Percentiles rank a stretch among this genome's conserved stretches.
phyloP scores from a whole-genome alignment of 2,329 filamentous ascomycete species.

The Colletotrichum falcatum region DNA sequence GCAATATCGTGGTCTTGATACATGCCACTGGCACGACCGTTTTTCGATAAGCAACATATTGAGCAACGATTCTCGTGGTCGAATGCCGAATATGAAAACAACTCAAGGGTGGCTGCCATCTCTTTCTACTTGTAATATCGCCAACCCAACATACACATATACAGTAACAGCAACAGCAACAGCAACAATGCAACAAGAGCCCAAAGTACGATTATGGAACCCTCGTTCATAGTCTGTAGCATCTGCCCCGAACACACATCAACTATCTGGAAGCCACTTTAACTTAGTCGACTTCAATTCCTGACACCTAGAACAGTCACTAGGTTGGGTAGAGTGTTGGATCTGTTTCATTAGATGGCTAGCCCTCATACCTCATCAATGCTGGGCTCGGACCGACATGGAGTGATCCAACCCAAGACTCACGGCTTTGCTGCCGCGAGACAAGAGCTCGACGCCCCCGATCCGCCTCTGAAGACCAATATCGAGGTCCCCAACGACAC shows the following conservation, averaged over 20 bases:
- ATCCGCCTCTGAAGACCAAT: not conserved
- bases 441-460: constrained; percentile 4
- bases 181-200: not conserved
- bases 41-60: not conserved
- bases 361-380: not conserved
- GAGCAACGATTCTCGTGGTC: not conserved
- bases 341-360: not conserved
- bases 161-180: not conserved
- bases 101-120: not conserved
- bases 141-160: not conserved
- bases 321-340: no score
- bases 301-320: not conserved
- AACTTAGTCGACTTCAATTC: no score
- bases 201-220: not conserved
- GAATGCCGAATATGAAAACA: no score
- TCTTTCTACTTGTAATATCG: not conserved
- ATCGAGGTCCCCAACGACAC: not conserved
- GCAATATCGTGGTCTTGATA: not conserved
- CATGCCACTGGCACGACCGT: not conserved
- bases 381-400: constrained; percentile 4
- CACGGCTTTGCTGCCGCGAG: constrained; percentile 4
- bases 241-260: not conserved
- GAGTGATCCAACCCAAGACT: not conserved
- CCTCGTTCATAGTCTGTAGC: no score
- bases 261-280: not conserved